A percentile compares a stretch with the other conserved stretches of the same genome.
Conservation (phyloP, 169 alveolate species). For the Plasmodium inui region DNA sequence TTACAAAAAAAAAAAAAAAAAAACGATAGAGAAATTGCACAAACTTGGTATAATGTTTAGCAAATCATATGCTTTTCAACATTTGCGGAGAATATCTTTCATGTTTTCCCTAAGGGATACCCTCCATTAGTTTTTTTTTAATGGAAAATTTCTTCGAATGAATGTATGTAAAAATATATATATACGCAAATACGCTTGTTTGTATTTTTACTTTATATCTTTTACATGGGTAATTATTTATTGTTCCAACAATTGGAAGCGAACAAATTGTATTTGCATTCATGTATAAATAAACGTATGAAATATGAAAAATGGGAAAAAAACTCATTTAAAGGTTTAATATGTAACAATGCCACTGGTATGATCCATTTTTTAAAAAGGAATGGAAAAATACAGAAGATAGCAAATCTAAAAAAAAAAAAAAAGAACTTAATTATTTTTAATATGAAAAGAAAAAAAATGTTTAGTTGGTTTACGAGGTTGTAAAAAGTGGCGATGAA, state of each 20-base stretch:
- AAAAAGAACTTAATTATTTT: background rate
- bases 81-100: background rate
- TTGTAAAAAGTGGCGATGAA: background rate
- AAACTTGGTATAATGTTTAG: background rate
- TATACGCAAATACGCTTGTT: background rate
- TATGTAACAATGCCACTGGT: background rate
- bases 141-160: background rate
- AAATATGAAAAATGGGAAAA: background rate
- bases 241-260: background rate
- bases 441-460: background rate
- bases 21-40: background rate
- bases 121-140: background rate
- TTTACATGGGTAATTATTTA: background rate
- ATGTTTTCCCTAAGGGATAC: background rate
- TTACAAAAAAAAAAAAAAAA: background rate
- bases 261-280: background rate
- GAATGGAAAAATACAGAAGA: background rate
- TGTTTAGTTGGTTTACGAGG: background rate
- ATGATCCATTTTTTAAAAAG: conserved; percentile 1
- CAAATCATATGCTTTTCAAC: background rate
- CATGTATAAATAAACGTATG: background rate
- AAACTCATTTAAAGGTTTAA: background rate
- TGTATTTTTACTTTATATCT: background rate
- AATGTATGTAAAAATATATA: background rate
- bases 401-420: background rate